Evolutionary conservation across 169 alveolate genomes (phyloP), one percentile per base, ranked within the genome.

Genomic region (Cryptosporidium ryanae): DNA sequence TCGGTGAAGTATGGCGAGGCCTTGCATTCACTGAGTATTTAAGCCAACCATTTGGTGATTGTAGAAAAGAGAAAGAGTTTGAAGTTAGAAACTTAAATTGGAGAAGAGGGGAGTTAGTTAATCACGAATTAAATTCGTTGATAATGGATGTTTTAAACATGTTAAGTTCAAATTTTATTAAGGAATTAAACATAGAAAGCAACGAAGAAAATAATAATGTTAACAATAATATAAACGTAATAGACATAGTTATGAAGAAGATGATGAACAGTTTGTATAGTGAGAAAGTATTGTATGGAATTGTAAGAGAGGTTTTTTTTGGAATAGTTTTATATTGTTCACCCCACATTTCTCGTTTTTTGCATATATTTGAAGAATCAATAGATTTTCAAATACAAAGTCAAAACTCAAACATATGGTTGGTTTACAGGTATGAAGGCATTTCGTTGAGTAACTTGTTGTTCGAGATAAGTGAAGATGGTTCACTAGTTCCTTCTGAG

Each of bases 1-100:
- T 29, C 23, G 87, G 87, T n/a, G 87, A 76, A 61, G 87, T 76
- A 21, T 76, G 87, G 87, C 29, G 87, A 27, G 87, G 87, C 27
- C 46, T 76, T 17, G 87, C 76, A 59, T 76, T 76, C 43, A 76
- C 70, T 31, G 71, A 76, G 59, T 76, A 55, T 59, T 59, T 76
- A 18, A 27, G 46, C 15, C 64, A 61, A 29, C 71, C 71, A 18
- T 76, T 57, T 23, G 87, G 87, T 1, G 46, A 76, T 34, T 76
- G 87, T 61, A 65, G 70, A 18, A 21, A 23, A 12, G 68, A 55
- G 2, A 38, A 43, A 34, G 18, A 21, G 31, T 13, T 76, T 10
- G 32, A 38, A 43, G 23, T 27, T 13, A 46, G 34, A 43, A 64
- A 61, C 12, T 43, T 59, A 38, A 32, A 18, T 13, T 76, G 87